Percentiles rank a stretch among this genome's conserved stretches.
Evolutionary conservation across 495 filamentous ascomycete species (phyloP).

Genomic region (Lindgomyces ingoldianus): DNA sequence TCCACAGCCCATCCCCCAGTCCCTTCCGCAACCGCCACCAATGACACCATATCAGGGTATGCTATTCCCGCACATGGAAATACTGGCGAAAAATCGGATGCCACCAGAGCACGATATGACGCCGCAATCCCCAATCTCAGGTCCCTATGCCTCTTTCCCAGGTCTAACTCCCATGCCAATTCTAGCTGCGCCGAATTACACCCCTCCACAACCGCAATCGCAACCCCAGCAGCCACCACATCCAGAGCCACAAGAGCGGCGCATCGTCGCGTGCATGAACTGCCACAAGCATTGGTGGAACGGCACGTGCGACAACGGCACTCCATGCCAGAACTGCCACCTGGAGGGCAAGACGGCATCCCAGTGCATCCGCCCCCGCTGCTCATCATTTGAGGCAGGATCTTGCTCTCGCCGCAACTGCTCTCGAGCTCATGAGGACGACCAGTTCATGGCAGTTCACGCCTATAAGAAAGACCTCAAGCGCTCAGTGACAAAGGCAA

Average conservation of each 20-base stretch:
- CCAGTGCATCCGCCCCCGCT: not conserved
- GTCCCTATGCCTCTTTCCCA: no score
- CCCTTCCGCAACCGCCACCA: no score
- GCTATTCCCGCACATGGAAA: no score
- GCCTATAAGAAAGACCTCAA: no score
- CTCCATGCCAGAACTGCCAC: not conserved
- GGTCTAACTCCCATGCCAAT: no score
- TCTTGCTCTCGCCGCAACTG: not conserved
- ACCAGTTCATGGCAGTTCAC: not conserved
- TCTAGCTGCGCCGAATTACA: no score
- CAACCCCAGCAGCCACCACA: not conserved
- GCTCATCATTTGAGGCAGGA: not conserved
- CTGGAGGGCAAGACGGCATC: not conserved
- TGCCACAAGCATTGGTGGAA: not conserved
- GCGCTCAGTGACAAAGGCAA: no score
- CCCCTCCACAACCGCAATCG: not conserved
- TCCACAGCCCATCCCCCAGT: no score
- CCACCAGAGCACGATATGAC: no score
- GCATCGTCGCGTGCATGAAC: not conserved
- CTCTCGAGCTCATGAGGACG: not conserved
- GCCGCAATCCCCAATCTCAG: no score
- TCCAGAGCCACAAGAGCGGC: not conserved
- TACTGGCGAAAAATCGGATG: no score
- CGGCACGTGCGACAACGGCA: not conserved
- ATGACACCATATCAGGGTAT: no score